Percentiles rank a stretch among this genome's conserved stretches.
Evolutionary conservation across 495 filamentous ascomycete genomes (phyloP).

Genomic region (Neurospora sp.): DNA sequence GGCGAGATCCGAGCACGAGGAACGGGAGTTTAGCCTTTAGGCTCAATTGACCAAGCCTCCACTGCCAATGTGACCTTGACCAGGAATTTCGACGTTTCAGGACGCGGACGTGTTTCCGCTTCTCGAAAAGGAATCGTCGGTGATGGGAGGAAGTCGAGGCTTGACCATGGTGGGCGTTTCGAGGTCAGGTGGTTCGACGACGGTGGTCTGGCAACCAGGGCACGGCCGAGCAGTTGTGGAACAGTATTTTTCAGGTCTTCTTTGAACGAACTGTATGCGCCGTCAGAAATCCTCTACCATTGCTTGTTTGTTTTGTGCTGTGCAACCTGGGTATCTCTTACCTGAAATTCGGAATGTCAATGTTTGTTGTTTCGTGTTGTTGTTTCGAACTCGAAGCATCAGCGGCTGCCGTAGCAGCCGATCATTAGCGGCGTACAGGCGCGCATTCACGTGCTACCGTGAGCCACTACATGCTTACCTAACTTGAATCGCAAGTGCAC

Average conservation of each 20-base stretch:
- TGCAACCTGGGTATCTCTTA: neutral
- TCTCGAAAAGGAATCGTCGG: slow-evolving; percentile 7
- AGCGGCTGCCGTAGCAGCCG: neutral
- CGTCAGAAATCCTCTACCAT: neutral
- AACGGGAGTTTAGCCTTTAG: slow-evolving; percentile 11
- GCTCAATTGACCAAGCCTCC: slow-evolving; percentile 9
- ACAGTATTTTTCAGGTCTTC: neutral
- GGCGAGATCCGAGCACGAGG: slow-evolving; percentile 4
- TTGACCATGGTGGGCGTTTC: neutral
- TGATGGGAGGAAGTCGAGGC: neutral
- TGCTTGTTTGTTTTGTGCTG: neutral
- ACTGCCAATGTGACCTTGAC: neutral
- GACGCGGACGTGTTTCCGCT: slow-evolving; percentile 12
- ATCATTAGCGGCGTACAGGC: neutral
- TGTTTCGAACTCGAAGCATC: neutral
- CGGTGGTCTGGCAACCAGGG: neutral
- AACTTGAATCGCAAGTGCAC: neutral
- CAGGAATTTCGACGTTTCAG: slow-evolving; percentile 6
- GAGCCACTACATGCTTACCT: neutral
- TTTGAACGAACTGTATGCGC: neutral
- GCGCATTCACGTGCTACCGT: neutral
- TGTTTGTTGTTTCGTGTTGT: neutral
- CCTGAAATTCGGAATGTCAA: neutral
- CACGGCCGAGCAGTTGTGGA: neutral
- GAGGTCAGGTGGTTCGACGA: neutral